Percentiles rank a stretch among this genome's conserved stretches.
These are phyloP conservation scores for Vicia villosa DNA, from an alignment of 306 rosid genomes.

Conservation along the genomic window DNA sequence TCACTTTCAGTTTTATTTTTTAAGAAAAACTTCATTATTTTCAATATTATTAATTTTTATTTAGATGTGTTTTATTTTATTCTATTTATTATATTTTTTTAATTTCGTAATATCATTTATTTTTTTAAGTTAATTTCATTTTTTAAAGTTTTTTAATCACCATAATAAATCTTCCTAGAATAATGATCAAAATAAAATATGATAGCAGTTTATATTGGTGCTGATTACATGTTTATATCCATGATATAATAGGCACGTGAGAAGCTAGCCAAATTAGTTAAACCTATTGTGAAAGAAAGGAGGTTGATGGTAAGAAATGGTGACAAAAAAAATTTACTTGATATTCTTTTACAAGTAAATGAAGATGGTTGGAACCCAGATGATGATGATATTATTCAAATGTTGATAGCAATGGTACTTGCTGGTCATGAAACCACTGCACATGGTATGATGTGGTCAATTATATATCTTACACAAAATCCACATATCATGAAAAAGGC, in stretches of 20 bases:
- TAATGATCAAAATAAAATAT: too few relatives aligned
- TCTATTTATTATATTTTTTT: too few relatives aligned
- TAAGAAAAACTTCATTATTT: too few relatives aligned
- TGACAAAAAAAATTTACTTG: constrained; percentile 1
- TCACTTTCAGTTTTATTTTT: too few relatives aligned
- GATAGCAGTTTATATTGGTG: neutral
- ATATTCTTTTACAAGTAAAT: neutral
- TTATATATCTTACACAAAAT: constrained; percentile 9
- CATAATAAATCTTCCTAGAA: too few relatives aligned
- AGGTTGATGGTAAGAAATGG: neutral
- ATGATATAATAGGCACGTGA: constrained; percentile 1
- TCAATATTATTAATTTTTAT: too few relatives aligned
- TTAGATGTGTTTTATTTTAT: too few relatives aligned
- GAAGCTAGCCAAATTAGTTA: neutral
- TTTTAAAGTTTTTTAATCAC: too few relatives aligned
- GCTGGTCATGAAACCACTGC: constrained; percentile 30
- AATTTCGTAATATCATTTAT: too few relatives aligned
- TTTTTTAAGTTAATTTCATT: too few relatives aligned
- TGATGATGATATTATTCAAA: constrained; percentile 51
- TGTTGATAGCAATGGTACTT: constrained; percentile 16
- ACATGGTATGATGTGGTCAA: neutral
- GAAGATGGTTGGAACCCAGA: constrained; percentile 41
- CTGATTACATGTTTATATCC: neutral
- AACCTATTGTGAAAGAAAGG: neutral
- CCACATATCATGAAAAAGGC: neutral